Percentiles rank a stretch among this genome's conserved stretches.
phyloP scores from a whole-genome alignment of 2,329 filamentous ascomycete genomes.

The Incumbomyces lentus region DNA sequence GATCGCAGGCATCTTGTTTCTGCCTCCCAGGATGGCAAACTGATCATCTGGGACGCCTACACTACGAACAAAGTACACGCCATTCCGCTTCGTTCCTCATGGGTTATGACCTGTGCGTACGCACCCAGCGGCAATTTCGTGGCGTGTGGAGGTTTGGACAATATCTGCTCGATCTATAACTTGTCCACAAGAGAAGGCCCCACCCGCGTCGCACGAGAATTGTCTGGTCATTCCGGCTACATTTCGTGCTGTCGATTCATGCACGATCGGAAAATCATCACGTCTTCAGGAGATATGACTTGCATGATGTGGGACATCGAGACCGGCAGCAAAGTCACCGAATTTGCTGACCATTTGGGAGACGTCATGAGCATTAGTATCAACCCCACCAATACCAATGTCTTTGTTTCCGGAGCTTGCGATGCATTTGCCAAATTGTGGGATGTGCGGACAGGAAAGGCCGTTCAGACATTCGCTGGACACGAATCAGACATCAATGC shows the following conservation, averaged over 20 bases:
- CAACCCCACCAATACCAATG: constrained; percentile 97
- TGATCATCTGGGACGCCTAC: constrained; percentile 99
- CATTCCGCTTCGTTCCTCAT: constrained; percentile 91
- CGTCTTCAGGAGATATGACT: constrained; percentile 98
- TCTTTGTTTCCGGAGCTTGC: constrained; percentile 97
- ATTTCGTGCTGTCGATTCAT: constrained; percentile 98
- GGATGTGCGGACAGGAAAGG: constrained; percentile 97
- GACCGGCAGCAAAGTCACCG: constrained; percentile 90
- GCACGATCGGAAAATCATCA: constrained; percentile 94
- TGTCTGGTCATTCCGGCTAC: constrained; percentile 94
- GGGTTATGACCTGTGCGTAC: constrained; percentile 99
- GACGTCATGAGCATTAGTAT: constrained; percentile 99
- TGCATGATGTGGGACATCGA: constrained; percentile 99
- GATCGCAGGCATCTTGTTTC: constrained; percentile 95
- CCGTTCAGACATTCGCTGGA: constrained; percentile 94
- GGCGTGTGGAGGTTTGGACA: constrained; percentile 95
- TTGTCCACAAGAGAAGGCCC: constrained; percentile 94
- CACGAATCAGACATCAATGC: constrained; percentile 99
- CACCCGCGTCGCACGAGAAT: constrained; percentile 85
- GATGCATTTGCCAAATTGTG: constrained; percentile 97
- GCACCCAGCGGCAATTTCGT: constrained; percentile 97
- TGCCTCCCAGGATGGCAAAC: constrained; percentile 95
- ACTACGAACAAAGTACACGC: constrained; percentile 99
- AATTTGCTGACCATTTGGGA: constrained; percentile 95
- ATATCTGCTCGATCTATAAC: constrained; percentile 99